A percentile compares a stretch with the other conserved stretches of the same genome.
Conservation (phyloP, 768 basidiomycete genomes). For the Suillus decipiens region DNA sequence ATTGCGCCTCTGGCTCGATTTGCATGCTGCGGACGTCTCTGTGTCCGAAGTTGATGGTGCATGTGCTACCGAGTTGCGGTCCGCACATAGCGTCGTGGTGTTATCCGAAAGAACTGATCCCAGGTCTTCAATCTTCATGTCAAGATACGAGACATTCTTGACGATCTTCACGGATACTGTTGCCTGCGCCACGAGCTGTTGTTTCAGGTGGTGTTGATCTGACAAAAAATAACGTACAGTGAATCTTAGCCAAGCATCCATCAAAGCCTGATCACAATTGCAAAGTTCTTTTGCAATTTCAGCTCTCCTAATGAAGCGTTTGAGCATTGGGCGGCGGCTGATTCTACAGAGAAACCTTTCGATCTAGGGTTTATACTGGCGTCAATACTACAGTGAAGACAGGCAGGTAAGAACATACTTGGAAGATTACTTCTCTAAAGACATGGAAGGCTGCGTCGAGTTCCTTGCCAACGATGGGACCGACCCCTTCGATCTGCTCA, state of each 20-base stretch:
- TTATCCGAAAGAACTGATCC: background rate
- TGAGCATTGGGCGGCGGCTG: conserved; percentile 73
- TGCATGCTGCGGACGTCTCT: background rate
- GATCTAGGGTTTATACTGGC: conserved; percentile 36
- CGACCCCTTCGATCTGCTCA: conserved; percentile 60
- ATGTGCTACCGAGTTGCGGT: background rate
- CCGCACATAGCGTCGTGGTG: background rate
- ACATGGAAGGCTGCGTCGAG: conserved; percentile 50
- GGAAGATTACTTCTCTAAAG: conserved; percentile 46
- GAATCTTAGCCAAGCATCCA: conserved; percentile 38
- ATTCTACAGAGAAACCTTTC: conserved; percentile 51
- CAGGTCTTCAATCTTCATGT: background rate
- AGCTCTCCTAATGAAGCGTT: conserved; percentile 74
- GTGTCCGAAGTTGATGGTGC: background rate
- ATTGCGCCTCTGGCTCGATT: background rate
- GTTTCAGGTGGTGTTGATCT: background rate
- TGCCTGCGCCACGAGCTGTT: background rate
- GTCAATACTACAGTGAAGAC: background rate
- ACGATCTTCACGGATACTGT: background rate
- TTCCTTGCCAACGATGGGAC: conserved; percentile 48
- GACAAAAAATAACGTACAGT: background rate
- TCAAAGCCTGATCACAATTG: conserved; percentile 52
- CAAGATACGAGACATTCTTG: background rate
- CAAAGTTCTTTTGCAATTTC: conserved; percentile 59
- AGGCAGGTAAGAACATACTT: background rate